Evolutionary conservation across 2,329 filamentous ascomycete species (phyloP).

Genomic region (Exophiala oligosperma): DNA sequence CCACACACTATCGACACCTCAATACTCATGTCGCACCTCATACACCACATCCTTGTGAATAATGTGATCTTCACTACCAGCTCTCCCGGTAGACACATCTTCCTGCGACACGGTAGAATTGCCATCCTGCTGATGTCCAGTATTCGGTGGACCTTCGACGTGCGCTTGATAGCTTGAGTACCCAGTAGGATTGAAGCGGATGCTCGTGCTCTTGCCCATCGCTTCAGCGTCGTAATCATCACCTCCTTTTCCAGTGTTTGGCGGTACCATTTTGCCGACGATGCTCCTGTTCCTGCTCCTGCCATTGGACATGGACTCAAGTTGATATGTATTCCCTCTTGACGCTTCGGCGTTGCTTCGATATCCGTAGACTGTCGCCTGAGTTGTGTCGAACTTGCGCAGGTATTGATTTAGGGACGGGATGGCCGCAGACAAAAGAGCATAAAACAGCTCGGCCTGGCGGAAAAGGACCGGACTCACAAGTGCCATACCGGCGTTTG

Average conservation of each 20-base stretch:
- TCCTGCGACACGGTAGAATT: constrained; percentile 16
- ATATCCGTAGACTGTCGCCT: constrained; percentile 17
- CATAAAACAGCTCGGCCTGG: constrained; percentile 18
- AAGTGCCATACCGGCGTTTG: constrained; percentile 17
- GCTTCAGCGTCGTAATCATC: background rate
- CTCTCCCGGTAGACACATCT: constrained; percentile 14
- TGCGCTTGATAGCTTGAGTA: constrained; percentile 7
- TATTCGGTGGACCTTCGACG: constrained; percentile 6
- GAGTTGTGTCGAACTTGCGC: constrained; percentile 20
- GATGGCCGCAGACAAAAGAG: constrained; percentile 19
- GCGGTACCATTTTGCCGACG: background rate
- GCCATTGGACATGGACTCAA: constrained; percentile 1
- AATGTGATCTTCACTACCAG: constrained; percentile 20
- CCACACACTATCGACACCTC: too few relatives aligned
- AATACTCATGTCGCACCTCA: constrained; percentile 15
- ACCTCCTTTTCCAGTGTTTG: background rate
- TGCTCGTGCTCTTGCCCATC: constrained; percentile 6
- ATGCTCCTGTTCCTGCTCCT: constrained; percentile 1
- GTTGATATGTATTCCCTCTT: constrained; percentile 8
- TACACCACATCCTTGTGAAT: constrained; percentile 22
- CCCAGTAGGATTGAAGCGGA: background rate
- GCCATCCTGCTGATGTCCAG: constrained; percentile 4
- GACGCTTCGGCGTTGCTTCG: background rate
- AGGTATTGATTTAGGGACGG: constrained; percentile 21
- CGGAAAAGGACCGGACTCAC: constrained; percentile 15